Conservation (phyloP, 2,329 filamentous ascomycete species). For the Fusarium dlaminii region DNA sequence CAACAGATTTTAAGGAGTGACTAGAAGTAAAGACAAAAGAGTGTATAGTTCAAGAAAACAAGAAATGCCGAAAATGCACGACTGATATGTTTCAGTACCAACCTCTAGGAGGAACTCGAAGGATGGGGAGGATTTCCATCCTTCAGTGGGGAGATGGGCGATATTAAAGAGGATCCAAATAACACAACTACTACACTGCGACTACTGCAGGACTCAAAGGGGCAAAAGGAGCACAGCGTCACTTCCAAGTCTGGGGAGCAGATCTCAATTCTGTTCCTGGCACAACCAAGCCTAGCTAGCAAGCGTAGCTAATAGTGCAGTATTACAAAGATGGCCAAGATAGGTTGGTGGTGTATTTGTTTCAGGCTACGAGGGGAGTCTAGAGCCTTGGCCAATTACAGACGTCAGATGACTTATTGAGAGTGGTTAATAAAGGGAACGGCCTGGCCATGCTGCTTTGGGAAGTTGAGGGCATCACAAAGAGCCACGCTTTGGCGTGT, state of each 20-base stretch:
- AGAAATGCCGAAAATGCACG: conserved; percentile 16
- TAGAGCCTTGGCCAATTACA: conserved; percentile 15
- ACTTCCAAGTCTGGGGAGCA: conserved; percentile 15
- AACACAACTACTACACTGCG: neutral
- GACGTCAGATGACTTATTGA: conserved; percentile 13
- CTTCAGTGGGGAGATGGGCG: conserved; percentile 7
- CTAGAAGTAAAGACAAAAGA: conserved; percentile 36
- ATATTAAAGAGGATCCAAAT: conserved; percentile 29
- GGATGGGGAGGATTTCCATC: neutral
- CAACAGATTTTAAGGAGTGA: conserved; percentile 28
- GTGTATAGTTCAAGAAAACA: conserved; percentile 25
- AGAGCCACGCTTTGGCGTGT: conserved; percentile 29
- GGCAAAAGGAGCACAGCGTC: conserved; percentile 20
- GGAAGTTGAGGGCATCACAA: conserved; percentile 18
- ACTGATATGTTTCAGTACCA: conserved; percentile 30
- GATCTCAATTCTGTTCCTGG: conserved; percentile 36
- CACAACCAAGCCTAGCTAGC: neutral
- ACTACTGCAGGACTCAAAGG: neutral
- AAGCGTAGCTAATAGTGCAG: neutral
- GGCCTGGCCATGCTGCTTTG: conserved; percentile 6
- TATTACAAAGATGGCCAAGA: conserved; percentile 7
- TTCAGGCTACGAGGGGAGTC: conserved; percentile 23
- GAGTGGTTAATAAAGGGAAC: conserved; percentile 4
- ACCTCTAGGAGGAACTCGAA: conserved; percentile 30
- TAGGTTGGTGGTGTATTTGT: conserved; percentile 22